These are phyloP conservation scores for Monosporozyma unispora DNA, from an alignment of 805 yeast genomes.

Conservation along the genomic window DNA sequence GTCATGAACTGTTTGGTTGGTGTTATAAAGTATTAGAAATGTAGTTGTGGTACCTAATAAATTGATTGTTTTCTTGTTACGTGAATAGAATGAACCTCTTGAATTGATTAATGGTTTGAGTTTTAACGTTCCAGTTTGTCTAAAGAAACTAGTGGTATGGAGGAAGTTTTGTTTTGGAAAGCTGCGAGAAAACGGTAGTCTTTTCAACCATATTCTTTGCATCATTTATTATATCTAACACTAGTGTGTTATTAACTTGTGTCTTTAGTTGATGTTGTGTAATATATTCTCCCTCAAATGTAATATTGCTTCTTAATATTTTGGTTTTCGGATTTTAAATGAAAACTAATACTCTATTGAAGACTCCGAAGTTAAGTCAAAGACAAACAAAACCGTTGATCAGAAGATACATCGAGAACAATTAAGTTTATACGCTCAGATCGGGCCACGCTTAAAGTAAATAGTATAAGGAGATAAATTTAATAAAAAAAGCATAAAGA, in stretches of 20 bases:
- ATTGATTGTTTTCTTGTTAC: background rate
- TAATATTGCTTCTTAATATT: no score
- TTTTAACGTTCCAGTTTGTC: background rate
- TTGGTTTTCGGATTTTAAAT: no score
- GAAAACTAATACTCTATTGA: background rate
- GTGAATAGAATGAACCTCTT: background rate
- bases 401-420: no score
- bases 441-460: no score
- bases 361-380: background rate
- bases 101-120: background rate
- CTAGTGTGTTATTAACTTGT: background rate
- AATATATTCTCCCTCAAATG: background rate
- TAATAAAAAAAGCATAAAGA: background rate
- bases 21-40: conserved; percentile 17
- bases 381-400: background rate
- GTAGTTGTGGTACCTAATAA: conserved; percentile 1
- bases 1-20: conserved; percentile 22
- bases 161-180: background rate
- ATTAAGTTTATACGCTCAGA: no score
- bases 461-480: background rate
- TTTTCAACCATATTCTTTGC: background rate
- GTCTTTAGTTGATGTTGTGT: background rate
- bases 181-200: background rate
- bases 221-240: background rate
- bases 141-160: background rate